Conservation (phyloP, 169 alveolate species). For the Plasmodium relictum region DNA sequence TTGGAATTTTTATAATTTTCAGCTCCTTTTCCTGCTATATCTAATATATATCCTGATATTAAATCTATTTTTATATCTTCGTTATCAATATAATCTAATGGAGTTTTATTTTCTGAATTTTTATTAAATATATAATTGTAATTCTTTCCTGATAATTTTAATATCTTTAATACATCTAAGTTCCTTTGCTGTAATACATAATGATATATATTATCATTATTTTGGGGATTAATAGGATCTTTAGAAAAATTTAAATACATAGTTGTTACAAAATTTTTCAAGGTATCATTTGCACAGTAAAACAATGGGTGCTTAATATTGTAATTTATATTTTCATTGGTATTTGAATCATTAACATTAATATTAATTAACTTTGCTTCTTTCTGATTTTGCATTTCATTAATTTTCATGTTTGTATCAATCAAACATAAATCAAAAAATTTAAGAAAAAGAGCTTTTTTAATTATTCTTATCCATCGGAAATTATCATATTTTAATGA, state of each 20-base stretch:
- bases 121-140: constrained; percentile 45
- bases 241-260: constrained; percentile 74
- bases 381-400: constrained; percentile 74
- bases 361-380: constrained; percentile 22
- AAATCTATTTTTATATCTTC: constrained; percentile 78
- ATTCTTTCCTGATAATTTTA: constrained; percentile 77
- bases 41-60: constrained; percentile 76
- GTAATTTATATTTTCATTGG: constrained; percentile 10
- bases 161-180: constrained; percentile 60
- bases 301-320: constrained; percentile 69
- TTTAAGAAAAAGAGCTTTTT: constrained; percentile 76
- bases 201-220: constrained; percentile 83
- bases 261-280: constrained; percentile 25
- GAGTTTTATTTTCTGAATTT: constrained; percentile 79
- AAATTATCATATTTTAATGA: constrained; percentile 82
- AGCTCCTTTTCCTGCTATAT: constrained; percentile 85
- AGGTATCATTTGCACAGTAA: constrained; percentile 53
- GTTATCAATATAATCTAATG: constrained; percentile 79
- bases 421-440: constrained; percentile 80
- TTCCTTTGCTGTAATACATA: constrained; percentile 78
- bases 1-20: constrained; percentile 78
- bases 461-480: constrained; percentile 78
- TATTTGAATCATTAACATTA: neutral
- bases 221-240: constrained; percentile 79
- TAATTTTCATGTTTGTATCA: constrained; percentile 28